These are phyloP conservation scores for Tieghemostelium lacteum DNA, from an alignment of 78 protist species.

Conservation along the genomic window DNA sequence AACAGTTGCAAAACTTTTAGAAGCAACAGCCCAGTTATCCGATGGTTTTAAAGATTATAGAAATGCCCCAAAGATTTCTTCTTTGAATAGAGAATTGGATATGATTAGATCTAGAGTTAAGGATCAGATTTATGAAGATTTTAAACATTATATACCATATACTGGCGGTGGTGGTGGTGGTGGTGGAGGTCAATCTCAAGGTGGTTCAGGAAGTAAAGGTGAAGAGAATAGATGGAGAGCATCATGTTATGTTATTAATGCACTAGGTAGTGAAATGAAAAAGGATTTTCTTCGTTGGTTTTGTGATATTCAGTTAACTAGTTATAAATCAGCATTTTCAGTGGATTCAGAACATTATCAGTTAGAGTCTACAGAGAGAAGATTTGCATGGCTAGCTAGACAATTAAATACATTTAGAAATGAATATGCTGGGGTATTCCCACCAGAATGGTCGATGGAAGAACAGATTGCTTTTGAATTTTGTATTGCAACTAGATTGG, in stretches of 20 bases:
- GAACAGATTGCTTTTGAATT: constrained; percentile 64
- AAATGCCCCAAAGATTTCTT: constrained; percentile 66
- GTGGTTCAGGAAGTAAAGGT: neutral
- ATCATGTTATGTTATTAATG: constrained; percentile 75
- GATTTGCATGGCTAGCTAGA: constrained; percentile 53
- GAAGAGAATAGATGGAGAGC: constrained; percentile 73
- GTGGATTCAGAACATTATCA: constrained; percentile 21
- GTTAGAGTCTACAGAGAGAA: constrained; percentile 38
- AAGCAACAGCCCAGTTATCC: constrained; percentile 66
- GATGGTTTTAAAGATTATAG: constrained; percentile 67
- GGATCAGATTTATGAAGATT: constrained; percentile 64
- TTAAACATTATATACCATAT: constrained; percentile 7
- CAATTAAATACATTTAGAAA: constrained; percentile 28
- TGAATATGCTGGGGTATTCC: constrained; percentile 59
- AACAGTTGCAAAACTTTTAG: constrained; percentile 49
- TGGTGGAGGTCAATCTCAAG: too few species aligned
- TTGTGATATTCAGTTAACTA: constrained; percentile 44
- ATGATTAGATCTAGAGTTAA: constrained; percentile 56
- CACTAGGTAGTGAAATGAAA: constrained; percentile 39
- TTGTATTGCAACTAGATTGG: constrained; percentile 59
- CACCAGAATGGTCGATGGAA: constrained; percentile 78
- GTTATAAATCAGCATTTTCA: constrained; percentile 47
- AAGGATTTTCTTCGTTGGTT: constrained; percentile 75
- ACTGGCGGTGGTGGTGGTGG: too few species aligned
- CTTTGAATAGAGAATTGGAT: constrained; percentile 55